Conservation (phyloP, 306 rosid species). For the Gleditsia sinensis region DNA sequence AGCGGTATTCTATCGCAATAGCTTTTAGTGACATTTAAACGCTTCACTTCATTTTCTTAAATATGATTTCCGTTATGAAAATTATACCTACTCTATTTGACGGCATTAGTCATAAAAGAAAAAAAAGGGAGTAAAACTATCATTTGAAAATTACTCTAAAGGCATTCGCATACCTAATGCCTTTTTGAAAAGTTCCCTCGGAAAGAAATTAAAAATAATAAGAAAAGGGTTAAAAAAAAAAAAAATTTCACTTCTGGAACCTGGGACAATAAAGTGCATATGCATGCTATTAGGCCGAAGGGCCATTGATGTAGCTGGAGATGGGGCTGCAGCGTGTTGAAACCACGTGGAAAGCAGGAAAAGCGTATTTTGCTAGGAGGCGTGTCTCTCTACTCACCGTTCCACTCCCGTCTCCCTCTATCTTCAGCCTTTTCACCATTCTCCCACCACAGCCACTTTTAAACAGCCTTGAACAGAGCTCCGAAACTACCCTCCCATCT, state of each 20-base stretch:
- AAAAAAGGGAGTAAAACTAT: too few species aligned
- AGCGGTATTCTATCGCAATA: neutral
- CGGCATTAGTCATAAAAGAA: too few species aligned
- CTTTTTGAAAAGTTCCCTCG: neutral
- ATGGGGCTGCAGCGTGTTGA: conserved; percentile 38
- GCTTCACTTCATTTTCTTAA: neutral
- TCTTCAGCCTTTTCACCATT: neutral
- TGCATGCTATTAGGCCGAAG: neutral
- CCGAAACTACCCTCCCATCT: neutral
- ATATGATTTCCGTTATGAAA: too few species aligned
- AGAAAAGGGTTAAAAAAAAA: too few species aligned
- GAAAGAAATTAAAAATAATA: too few species aligned
- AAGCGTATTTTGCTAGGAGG: neutral
- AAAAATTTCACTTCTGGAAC: neutral
- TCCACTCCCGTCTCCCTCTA: conserved; percentile 33
- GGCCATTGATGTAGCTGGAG: neutral
- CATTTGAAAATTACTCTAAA: too few species aligned
- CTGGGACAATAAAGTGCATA: neutral
- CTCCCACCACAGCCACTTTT: neutral
- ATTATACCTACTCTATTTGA: neutral
- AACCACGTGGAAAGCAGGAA: conserved; percentile 53
- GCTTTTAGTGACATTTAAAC: neutral
- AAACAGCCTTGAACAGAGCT: neutral
- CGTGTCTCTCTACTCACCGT: conserved; percentile 83
- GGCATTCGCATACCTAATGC: neutral